A percentile compares a stretch with the other conserved stretches of the same genome.
These are phyloP conservation scores for Athelia sp. DNA, from an alignment of 1,284 basidiomycete genomes.

Conservation along the genomic window DNA sequence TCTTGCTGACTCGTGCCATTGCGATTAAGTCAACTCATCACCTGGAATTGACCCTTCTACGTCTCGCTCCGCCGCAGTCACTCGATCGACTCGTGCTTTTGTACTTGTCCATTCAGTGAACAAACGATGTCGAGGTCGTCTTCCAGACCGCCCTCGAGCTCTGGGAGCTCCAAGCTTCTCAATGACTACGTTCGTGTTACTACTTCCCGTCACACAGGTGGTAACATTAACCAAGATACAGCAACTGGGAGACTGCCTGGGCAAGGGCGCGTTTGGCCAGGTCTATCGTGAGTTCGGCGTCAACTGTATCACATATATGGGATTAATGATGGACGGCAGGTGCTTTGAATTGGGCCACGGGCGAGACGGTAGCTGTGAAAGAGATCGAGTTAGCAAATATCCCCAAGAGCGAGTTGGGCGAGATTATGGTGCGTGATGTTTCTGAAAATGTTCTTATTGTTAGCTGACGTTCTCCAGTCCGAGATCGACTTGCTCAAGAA, in stretches of 20 bases:
- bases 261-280: conserved; percentile 92
- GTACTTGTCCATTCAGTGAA: background rate
- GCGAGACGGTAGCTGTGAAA: conserved; percentile 95
- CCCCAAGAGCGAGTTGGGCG: conserved; percentile 86
- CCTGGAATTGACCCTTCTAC: background rate
- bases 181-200: conserved; percentile 5
- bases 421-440: conserved; percentile 95
- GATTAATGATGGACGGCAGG: conserved; percentile 36
- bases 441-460: too few relatives aligned
- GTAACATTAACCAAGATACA: conserved; percentile 22
- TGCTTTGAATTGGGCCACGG: conserved; percentile 93
- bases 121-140: background rate
- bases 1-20: background rate
- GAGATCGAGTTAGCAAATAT: conserved; percentile 93
- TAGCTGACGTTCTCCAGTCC: conserved; percentile 46
- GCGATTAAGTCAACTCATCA: conserved; percentile 9
- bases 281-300: conserved; percentile 73
- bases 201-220: background rate
- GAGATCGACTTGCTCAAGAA: conserved; percentile 98
- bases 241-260: conserved; percentile 93
- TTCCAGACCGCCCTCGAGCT: background rate
- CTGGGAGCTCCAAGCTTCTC: conserved; percentile 1
- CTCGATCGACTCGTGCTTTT: background rate
- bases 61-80: background rate
- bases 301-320: conserved; percentile 1